phyloP scores from a whole-genome alignment of 1,284 basidiomycete species.

The Ustilago bromivora region DNA sequence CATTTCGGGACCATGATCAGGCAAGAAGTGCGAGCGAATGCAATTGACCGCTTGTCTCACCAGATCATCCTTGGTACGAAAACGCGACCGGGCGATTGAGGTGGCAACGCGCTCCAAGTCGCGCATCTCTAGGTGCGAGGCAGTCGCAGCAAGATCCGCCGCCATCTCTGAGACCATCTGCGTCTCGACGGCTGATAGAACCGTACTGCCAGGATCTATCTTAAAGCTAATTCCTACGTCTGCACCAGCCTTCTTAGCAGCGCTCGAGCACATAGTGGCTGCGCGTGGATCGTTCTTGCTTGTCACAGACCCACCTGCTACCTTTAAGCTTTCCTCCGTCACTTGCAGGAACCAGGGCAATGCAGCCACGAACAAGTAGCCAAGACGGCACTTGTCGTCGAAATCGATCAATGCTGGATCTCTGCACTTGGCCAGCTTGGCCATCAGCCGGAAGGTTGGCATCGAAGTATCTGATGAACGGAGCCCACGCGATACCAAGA shows the following conservation, averaged over 20 bases:
- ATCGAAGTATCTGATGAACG: conserved; percentile 81
- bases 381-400: conserved; percentile 76
- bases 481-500: conserved; percentile 82
- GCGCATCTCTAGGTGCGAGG: conserved; percentile 78
- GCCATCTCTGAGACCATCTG: conserved; percentile 79
- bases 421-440: conserved; percentile 76
- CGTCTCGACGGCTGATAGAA: conserved; percentile 74
- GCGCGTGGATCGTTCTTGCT: conserved; percentile 38
- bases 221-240: conserved; percentile 10
- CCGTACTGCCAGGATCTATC: conserved; percentile 30
- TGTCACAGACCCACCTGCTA: conserved; percentile 23
- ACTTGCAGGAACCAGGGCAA: conserved; percentile 91
- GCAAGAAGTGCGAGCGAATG: conserved; percentile 83
- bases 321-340: conserved; percentile 73
- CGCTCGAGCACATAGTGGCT: conserved; percentile 17
- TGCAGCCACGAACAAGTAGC: conserved; percentile 84
- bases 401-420: conserved; percentile 80
- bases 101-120: conserved; percentile 87
- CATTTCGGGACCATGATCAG: conserved; percentile 77
- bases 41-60: conserved; percentile 87
- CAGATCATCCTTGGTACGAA: conserved; percentile 93
- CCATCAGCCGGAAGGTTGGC: conserved; percentile 79
- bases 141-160: conserved; percentile 79
- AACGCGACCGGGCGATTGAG: conserved; percentile 86
- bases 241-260: conserved; percentile 13